phyloP scores from a whole-genome alignment of 2,329 filamentous ascomycete genomes.

The Leptodontidium sp. region DNA sequence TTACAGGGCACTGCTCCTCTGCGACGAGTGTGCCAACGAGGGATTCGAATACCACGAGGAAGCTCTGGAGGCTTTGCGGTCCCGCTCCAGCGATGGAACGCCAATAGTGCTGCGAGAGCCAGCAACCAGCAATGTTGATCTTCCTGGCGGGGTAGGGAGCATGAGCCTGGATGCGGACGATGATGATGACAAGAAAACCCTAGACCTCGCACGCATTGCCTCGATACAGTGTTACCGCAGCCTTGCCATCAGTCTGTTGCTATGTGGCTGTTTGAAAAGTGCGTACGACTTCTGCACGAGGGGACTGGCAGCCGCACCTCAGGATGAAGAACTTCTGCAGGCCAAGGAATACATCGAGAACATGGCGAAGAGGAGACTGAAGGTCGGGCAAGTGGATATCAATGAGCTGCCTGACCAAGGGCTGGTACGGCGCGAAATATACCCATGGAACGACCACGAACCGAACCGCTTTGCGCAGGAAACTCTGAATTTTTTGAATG shows the following conservation, averaged over 20 bases:
- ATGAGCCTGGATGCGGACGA: slow-evolving; percentile 46
- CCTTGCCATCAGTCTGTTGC: slow-evolving; percentile 63
- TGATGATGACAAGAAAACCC: slow-evolving; percentile 46
- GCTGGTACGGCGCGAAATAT: slow-evolving; percentile 73
- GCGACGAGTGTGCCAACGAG: slow-evolving; percentile 80
- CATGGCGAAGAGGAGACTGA: slow-evolving; percentile 59
- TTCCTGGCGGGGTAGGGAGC: slow-evolving; percentile 29
- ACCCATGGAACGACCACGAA: slow-evolving; percentile 73
- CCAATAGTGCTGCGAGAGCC: slow-evolving; percentile 54
- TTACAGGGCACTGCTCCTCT: slow-evolving; percentile 86
- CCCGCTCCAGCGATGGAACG: slow-evolving; percentile 38
- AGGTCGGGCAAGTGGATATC: slow-evolving; percentile 54
- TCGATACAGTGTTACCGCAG: slow-evolving; percentile 68
- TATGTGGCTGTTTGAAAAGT: slow-evolving; percentile 74
- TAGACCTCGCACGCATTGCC: slow-evolving; percentile 56
- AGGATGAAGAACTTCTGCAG: slow-evolving; percentile 63
- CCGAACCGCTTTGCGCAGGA: slow-evolving; percentile 75
- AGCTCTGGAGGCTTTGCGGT: slow-evolving; percentile 55
- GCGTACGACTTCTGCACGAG: slow-evolving; percentile 71
- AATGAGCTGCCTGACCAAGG: slow-evolving; percentile 73
- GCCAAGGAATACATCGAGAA: slow-evolving; percentile 62
- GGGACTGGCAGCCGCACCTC: slow-evolving; percentile 63
- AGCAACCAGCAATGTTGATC: slow-evolving; percentile 27
- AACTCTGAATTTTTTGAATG: slow-evolving; percentile 76
- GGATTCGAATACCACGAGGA: slow-evolving; percentile 83